phyloP scores from a whole-genome alignment of 169 alveolate species.

The Cryptosporidium tyzzeri region DNA sequence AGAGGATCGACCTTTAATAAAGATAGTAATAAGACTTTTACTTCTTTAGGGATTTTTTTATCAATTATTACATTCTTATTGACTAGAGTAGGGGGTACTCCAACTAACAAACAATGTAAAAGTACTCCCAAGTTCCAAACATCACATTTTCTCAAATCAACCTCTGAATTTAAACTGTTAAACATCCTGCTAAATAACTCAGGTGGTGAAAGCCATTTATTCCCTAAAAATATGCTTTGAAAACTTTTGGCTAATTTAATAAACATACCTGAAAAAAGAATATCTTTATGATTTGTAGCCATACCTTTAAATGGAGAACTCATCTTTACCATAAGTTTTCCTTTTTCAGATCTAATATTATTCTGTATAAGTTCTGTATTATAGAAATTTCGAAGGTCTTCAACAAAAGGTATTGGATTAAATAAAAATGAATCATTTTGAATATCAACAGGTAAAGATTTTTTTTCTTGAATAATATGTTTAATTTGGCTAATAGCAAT shows the following conservation, averaged over 20 bases:
- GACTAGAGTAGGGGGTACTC: constrained; percentile 13
- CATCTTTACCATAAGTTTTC: constrained; percentile 3
- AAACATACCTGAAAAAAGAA: constrained; percentile 52
- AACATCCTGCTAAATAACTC: constrained; percentile 41
- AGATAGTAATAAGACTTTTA: not conserved
- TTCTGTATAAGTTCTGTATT: not conserved
- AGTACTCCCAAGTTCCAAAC: constrained; percentile 68
- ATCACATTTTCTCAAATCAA: constrained; percentile 41
- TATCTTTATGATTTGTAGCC: constrained; percentile 6
- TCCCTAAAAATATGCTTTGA: constrained; percentile 16
- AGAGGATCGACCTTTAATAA: constrained; percentile 39
- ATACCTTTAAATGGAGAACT: constrained; percentile 51
- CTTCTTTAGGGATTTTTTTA: constrained; percentile 11
- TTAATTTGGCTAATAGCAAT: not conserved
- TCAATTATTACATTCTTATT: constrained; percentile 15
- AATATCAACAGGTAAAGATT: not conserved
- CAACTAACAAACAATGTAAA: constrained; percentile 45
- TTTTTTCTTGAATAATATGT: constrained; percentile 36
- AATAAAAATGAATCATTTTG: constrained; percentile 13
- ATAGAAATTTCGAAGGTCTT: not conserved
- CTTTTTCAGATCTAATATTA: not conserved
- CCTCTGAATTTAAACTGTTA: constrained; percentile 5
- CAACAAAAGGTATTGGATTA: constrained; percentile 18
- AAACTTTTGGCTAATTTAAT: not conserved
- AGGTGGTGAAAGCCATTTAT: constrained; percentile 66